Base-by-base conservation (phyloP, 306 rosid genomes). In the Rosa rugosa region DNA sequence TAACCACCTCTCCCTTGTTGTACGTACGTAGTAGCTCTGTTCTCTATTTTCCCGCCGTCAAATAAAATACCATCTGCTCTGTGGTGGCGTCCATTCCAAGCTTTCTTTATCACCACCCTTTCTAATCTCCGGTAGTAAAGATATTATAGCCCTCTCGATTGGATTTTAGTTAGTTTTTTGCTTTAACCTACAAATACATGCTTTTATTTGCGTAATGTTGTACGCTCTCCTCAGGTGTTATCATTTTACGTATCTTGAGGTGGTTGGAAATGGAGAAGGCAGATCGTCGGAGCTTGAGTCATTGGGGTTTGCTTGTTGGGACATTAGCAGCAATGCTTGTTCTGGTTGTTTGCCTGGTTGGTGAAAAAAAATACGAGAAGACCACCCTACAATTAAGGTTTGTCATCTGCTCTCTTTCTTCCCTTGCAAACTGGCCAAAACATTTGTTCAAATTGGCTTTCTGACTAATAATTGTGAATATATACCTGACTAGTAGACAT, bases 381-480 rank as follows among this genome's bases (percentile, higher is more conserved):
- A 31, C 69, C 42, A 40, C 77, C 7, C 42, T 34, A 12, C 38
- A 22, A 64, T 38, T 67, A 44, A 87, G 96, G 92, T 91, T 81
- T 57, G 27, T 44, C 53, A 14, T 68, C 47, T 38, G 46, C 49
- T 17, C 65, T 67, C 73, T n/a, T 4, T 75, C 85, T 56, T 5
- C 20, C 11, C n/a, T 5, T 31, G 20, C 65, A 22, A 56, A n/a
- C 62, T 0, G 36, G 1, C 60, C 69, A 6, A 57, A 59, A 23
- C 65, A 59, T 59, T 22, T 59, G 11, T 11, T 60, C 20, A 62
- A 13, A 62, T 27, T 11, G 40, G 2, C 8, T 12, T 3, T 27
- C 18, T 12, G 67, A 1, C 31, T 11, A 62, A 27, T 12, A 31
- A 62, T 7, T 27, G 38, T 62, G 4, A 59, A 22, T 54, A 14